Conservation (phyloP, 805 yeast genomes). For the Suhomyces prunicola region DNA sequence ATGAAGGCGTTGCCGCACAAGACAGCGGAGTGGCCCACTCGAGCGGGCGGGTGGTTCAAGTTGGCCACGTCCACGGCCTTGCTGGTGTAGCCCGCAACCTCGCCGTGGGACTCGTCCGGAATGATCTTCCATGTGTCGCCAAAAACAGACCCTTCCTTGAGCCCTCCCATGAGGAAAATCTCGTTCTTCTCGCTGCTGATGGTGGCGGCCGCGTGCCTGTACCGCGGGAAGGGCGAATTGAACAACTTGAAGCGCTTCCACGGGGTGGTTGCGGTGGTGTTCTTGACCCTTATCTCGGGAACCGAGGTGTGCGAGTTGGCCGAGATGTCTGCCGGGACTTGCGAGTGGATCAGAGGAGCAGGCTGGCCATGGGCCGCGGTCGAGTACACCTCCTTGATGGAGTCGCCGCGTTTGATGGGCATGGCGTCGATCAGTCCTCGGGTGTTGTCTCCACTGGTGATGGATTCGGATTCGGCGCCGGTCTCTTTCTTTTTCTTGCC, state of each 20-base stretch:
- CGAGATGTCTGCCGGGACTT: background rate
- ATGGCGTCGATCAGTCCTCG: slow-evolving; percentile 1
- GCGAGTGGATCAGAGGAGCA: background rate
- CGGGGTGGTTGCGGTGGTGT: slow-evolving; percentile 31
- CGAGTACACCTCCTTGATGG: background rate
- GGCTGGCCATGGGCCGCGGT: slow-evolving; percentile 1
- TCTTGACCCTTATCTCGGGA: background rate
- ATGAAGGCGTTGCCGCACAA: slow-evolving; percentile 93
- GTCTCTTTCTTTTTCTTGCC: slow-evolving; percentile 44
- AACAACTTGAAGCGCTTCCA: slow-evolving; percentile 65
- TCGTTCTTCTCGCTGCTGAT: slow-evolving; percentile 77
- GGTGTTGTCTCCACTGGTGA: slow-evolving; percentile 9
- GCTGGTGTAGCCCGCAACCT: slow-evolving; percentile 27
- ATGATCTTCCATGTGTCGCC: slow-evolving; percentile 93
- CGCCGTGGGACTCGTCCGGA: slow-evolving; percentile 37
- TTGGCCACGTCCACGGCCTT: slow-evolving; percentile 49
- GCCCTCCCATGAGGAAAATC: slow-evolving; percentile 89
- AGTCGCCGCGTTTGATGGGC: slow-evolving; percentile 2
- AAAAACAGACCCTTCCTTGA: slow-evolving; percentile 85
- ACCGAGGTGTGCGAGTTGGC: background rate
- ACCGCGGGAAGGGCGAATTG: slow-evolving; percentile 89
- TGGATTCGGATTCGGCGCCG: slow-evolving; percentile 14
- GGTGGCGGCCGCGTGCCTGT: slow-evolving; percentile 84
- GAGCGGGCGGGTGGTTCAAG: slow-evolving; percentile 83
- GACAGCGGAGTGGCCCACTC: slow-evolving; percentile 93